These are phyloP conservation scores for Metschnikowia arizonensis DNA, from an alignment of 805 yeast species.

Conservation along the genomic window DNA sequence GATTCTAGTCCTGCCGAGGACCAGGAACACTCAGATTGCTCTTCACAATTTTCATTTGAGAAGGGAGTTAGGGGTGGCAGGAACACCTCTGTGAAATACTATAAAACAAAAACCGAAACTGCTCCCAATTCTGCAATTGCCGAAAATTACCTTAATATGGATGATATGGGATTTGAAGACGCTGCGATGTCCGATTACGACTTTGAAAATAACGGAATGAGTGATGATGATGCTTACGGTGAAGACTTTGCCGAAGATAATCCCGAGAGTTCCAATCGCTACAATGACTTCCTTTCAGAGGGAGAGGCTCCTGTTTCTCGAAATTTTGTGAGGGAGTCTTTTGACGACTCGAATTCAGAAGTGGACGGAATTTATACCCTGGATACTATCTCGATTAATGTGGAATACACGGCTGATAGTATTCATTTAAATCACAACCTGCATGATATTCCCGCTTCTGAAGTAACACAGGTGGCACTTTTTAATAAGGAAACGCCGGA, in stretches of 20 bases:
- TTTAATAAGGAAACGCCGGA: not conserved
- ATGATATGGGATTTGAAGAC: slow-evolving; percentile 32
- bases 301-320: slow-evolving; percentile 11
- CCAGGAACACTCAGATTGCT: slow-evolving; percentile 18
- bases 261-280: slow-evolving; percentile 11
- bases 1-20: slow-evolving; percentile 1
- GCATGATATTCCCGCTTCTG: not conserved
- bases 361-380: not conserved
- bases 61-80: slow-evolving; percentile 44
- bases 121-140: not conserved
- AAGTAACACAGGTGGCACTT: not conserved
- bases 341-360: not conserved
- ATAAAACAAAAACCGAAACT: slow-evolving; percentile 30
- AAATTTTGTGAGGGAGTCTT: not conserved
- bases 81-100: slow-evolving; percentile 51
- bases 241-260: slow-evolving; percentile 19
- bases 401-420: not conserved
- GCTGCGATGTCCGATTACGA: slow-evolving; percentile 36
- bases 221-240: slow-evolving; percentile 20
- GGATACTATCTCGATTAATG: not conserved
- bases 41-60: slow-evolving; percentile 51
- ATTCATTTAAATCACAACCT: too few species aligned
- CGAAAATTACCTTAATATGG: slow-evolving; percentile 24
- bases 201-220: slow-evolving; percentile 41
- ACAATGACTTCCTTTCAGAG: slow-evolving; percentile 22